phyloP scores from a whole-genome alignment of 169 alveolate genomes.

The Miamiensis avidus region DNA sequence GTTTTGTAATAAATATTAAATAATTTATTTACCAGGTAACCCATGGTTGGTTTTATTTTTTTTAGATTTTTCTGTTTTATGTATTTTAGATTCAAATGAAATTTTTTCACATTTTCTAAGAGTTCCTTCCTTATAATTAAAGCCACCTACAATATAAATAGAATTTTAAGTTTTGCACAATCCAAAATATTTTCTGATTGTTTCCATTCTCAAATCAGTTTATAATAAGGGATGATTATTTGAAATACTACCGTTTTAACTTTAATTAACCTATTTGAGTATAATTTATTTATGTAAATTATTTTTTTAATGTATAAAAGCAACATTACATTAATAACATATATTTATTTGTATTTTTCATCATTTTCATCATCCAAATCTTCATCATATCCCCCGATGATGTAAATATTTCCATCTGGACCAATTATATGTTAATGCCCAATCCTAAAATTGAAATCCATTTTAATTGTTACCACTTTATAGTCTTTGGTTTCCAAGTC shows the following conservation, averaged over 20 bases:
- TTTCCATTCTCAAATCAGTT: too few relatives aligned
- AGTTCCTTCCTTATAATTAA: not conserved
- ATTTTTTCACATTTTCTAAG: not conserved
- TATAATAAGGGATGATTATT: not conserved
- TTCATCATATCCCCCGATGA: not conserved
- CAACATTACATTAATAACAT: not conserved
- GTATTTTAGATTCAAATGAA: not conserved
- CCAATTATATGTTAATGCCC: not conserved
- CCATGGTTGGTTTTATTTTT: too few relatives aligned
- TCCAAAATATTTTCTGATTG: not conserved
- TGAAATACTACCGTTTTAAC: too few relatives aligned
- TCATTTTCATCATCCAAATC: not conserved
- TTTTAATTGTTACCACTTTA: not conserved
- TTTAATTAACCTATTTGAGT: not conserved
- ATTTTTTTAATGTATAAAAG: not conserved
- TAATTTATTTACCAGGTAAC: too few relatives aligned
- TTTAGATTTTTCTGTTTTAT: not conserved
- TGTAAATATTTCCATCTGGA: not conserved
- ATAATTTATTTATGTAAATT: too few relatives aligned
- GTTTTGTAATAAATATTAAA: too few relatives aligned
- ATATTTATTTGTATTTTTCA: not conserved
- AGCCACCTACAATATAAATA: not conserved
- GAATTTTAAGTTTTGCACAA: not conserved
- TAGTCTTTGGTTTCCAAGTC: not conserved
- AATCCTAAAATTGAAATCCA: too few relatives aligned